Conservation (phyloP, 2,329 filamentous ascomycete genomes). For the Apiospora pterosperma region DNA sequence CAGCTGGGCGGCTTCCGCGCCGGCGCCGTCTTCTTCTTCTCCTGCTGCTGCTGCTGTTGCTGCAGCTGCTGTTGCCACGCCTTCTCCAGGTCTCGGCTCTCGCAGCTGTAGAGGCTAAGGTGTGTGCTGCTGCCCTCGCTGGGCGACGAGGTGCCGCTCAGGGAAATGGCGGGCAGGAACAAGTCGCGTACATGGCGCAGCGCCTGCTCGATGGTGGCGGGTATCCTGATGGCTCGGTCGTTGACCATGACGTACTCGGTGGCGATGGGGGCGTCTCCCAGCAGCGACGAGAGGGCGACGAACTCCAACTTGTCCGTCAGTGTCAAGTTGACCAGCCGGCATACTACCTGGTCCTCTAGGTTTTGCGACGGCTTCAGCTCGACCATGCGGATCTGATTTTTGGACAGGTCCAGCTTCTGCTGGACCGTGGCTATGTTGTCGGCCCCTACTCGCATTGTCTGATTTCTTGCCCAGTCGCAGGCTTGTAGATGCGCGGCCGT, state of each 20-base stretch:
- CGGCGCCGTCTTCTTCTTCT: neutral
- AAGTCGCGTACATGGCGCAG: constrained; percentile 29
- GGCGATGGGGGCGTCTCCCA: constrained; percentile 11
- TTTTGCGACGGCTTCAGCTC: constrained; percentile 27
- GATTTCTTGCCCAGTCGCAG: no score
- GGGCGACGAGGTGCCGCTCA: neutral
- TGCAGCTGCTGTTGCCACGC: neutral
- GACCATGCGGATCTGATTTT: constrained; percentile 28
- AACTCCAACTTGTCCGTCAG: constrained; percentile 16
- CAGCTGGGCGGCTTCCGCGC: constrained; percentile 6
- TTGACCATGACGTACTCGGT: constrained; percentile 28
- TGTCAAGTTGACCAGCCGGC: constrained; percentile 27
- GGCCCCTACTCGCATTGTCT: neutral
- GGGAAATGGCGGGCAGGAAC: constrained; percentile 24
- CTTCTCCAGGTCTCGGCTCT: no score
- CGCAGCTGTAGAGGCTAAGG: neutral
- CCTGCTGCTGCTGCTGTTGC: neutral
- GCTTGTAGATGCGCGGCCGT: no score
- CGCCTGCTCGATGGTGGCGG: constrained; percentile 26
- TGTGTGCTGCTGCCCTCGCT: neutral
- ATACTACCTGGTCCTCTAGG: constrained; percentile 27
- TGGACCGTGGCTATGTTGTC: neutral
- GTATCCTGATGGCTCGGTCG: constrained; percentile 21
- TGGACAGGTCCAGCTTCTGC: constrained; percentile 15
- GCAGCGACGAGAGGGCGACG: constrained; percentile 11